Evolutionary conservation across 2,329 filamentous ascomycete species (phyloP).

Genomic region (Nigrospora oryzae): DNA sequence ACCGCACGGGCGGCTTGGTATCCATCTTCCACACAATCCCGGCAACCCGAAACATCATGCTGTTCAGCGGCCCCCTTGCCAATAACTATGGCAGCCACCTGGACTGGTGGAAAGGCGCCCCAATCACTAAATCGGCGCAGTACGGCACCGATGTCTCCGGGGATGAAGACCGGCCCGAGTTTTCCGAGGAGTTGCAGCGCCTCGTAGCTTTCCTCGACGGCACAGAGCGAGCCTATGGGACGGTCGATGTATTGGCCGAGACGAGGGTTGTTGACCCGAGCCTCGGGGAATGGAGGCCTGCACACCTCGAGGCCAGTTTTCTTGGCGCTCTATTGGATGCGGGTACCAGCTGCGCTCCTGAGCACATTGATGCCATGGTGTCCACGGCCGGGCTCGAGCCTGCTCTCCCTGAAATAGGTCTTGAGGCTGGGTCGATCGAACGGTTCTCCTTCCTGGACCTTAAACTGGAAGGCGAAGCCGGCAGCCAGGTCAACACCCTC

Average conservation of each 20-base stretch:
- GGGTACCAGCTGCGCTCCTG: not conserved
- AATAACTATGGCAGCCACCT: constrained; percentile 44
- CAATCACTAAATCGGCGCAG: constrained; percentile 28
- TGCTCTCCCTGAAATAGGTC: too few species aligned
- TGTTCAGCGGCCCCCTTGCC: constrained; percentile 31
- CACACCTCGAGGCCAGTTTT: constrained; percentile 36
- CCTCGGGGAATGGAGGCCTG: constrained; percentile 23
- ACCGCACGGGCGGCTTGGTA: constrained; percentile 41
- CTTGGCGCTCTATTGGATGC: constrained; percentile 15
- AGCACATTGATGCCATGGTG: constrained; percentile 8
- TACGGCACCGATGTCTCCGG: constrained; percentile 16
- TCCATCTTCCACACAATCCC: constrained; percentile 55
- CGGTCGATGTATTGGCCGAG: constrained; percentile 37
- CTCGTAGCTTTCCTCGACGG: constrained; percentile 55
- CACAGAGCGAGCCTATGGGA: constrained; percentile 52
- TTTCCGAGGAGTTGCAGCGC: constrained; percentile 49
- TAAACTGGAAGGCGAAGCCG: constrained; percentile 25
- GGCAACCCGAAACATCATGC: constrained; percentile 44
- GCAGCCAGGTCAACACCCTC: constrained; percentile 29
- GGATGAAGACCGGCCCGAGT: constrained; percentile 25
- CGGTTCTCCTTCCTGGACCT: constrained; percentile 23
- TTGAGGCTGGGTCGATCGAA: too few species aligned
- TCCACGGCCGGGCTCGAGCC: not conserved
- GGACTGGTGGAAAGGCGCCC: constrained; percentile 54
- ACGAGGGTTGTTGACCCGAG: constrained; percentile 22